phyloP scores from a whole-genome alignment of 768 basidiomycete species.

The Kondoa subrosea region DNA sequence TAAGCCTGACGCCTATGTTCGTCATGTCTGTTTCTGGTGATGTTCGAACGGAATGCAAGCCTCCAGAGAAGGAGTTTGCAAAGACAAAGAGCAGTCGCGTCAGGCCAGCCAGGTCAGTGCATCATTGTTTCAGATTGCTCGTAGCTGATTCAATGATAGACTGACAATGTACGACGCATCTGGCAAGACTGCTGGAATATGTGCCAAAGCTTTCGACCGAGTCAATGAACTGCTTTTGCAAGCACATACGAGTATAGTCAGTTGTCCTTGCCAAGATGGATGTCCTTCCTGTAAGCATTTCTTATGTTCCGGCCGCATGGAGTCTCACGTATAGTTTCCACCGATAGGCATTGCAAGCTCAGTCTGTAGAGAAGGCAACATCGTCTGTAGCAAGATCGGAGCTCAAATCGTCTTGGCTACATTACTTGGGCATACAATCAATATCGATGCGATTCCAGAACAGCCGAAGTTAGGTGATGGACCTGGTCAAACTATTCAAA shows the following conservation, averaged over 20 bases:
- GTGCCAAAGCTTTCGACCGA: conserved; percentile 67
- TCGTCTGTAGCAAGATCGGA: conserved; percentile 59
- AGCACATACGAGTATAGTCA: conserved; percentile 44
- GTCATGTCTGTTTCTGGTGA: conserved; percentile 44
- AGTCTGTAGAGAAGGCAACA: conserved; percentile 55
- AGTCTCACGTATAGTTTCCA: neutral
- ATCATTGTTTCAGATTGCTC: neutral
- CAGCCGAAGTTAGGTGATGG: conserved; percentile 10
- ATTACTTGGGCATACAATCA: conserved; percentile 19
- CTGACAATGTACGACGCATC: conserved; percentile 63
- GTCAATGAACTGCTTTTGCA: conserved; percentile 43
- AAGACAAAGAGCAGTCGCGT: conserved; percentile 22
- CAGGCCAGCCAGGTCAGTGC: conserved; percentile 22
- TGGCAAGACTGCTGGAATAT: conserved; percentile 53
- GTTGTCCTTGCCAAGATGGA: conserved; percentile 52
- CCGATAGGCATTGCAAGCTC: conserved; percentile 47
- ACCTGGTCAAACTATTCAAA: conserved; percentile 10
- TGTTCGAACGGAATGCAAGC: conserved; percentile 60
- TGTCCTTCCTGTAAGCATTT: conserved; percentile 48
- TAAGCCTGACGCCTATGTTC: conserved; percentile 47
- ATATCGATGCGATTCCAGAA: conserved; percentile 32
- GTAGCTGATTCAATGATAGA: conserved; percentile 33
- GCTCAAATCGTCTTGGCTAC: conserved; percentile 44
- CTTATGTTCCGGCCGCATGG: neutral
- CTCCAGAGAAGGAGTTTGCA: conserved; percentile 27